Evolutionary conservation across 441 rosid species (phyloP).

Genomic region (Bruguiera hainesii): DNA sequence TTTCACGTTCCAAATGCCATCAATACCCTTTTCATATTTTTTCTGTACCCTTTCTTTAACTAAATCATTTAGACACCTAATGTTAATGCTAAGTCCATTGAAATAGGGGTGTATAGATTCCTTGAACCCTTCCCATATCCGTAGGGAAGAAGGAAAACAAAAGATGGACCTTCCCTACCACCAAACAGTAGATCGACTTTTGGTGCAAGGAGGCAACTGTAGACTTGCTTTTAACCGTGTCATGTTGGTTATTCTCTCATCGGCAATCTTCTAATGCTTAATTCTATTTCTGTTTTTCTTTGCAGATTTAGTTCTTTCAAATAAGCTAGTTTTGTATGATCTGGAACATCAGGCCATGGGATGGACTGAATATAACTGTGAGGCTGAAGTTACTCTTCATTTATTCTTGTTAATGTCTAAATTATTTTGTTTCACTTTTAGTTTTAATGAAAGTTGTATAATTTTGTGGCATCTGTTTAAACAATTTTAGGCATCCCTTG

Average conservation of each 20-base stretch:
- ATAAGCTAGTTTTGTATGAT: slow-evolving; percentile 92
- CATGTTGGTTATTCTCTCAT: background rate
- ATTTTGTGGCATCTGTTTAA: background rate
- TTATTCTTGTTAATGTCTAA: background rate
- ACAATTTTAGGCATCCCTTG: background rate
- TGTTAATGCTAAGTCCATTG: no score
- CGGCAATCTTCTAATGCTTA: background rate
- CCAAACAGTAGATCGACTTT: background rate
- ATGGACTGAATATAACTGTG: slow-evolving; percentile 98
- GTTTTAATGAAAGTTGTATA: background rate
- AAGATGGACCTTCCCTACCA: background rate
- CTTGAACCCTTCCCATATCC: background rate
- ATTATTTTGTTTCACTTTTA: slow-evolving; percentile 1
- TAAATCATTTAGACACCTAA: no score
- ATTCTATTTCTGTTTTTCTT: slow-evolving; percentile 9
- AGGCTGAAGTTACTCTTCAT: slow-evolving; percentile 31
- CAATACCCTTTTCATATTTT: background rate
- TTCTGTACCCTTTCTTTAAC: background rate
- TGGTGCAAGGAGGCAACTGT: background rate
- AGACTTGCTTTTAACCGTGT: background rate
- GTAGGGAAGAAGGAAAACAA: background rate
- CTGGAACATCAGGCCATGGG: slow-evolving; percentile 81
- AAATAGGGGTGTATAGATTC: no score
- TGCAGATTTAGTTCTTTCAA: slow-evolving; percentile 97
- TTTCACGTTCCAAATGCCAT: background rate